Base-by-base conservation (phyloP, 768 basidiomycete genomes). In the Phlegmacium glaucopus region DNA sequence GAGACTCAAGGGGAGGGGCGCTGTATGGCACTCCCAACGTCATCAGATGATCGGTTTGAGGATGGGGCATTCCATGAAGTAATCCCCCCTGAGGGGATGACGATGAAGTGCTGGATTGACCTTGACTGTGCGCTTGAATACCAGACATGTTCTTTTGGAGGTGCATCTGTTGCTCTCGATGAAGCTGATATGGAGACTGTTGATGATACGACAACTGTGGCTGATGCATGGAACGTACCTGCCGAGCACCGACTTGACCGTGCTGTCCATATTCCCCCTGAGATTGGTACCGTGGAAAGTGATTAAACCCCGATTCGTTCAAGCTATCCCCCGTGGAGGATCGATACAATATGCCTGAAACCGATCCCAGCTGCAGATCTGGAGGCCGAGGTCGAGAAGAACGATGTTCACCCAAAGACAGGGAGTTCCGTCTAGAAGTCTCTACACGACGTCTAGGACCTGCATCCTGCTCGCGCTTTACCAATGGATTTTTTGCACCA, bases 341-440 rank as follows among this genome's bases (percentile, higher is more conserved):
- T 12, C 48, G 48, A 37, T 40, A 51, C 22, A 61, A 50, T 22
- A 22, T 5, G 28, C 53, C 46, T 3, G 57, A 59, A 6, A 61
- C 42, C 3, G 51, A 48, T 9, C 66, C 60, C 15, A 69, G 51
- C 4, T 64, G 60, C n/a, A 68, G 53, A 28, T 62, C 60, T 1
- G 66, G 61, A 0, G 63, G 65, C 0, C 64, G 63, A 13, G 65
- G 61, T 18, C 67, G 55, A 9, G 56, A 57, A 10, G 53, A 38
- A 12, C 61, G 52, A 38, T 58, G 54, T 29, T 58, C 59, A n/a
- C 58, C 59, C 18, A 63, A 30, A 8, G 61, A 58, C 9, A 61
- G 28, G 8, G 55, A 60, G 44, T 53, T 45, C 4, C 54, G 50
- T 17, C 57, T 44, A 9, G 51, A 44, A 27, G 42, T 30, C 13